These are phyloP conservation scores for Bocquillonia castaneifolia DNA, from an alignment of 441 rosid species.

Conservation along the genomic window DNA sequence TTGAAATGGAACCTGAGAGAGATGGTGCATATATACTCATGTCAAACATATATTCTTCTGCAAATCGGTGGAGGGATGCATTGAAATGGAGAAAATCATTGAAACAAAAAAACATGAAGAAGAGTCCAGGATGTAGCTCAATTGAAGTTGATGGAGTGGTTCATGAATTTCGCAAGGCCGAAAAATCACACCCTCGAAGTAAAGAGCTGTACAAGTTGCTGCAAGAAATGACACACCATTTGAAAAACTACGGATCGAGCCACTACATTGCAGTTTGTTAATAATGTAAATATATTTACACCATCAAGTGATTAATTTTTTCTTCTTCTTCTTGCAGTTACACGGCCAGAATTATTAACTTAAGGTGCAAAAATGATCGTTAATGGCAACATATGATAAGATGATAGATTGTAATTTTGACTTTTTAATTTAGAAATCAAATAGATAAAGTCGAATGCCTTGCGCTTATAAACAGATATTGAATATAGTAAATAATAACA, in stretches of 20 bases:
- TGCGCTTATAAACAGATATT: too few species aligned
- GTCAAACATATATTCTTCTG: conserved; percentile 17
- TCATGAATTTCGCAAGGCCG: conserved; percentile 15
- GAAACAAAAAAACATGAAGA: conserved; percentile 8
- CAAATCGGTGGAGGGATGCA: conserved; percentile 17
- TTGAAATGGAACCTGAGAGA: conserved; percentile 2
- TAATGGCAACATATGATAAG: too few species aligned
- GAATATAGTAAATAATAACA: too few species aligned
- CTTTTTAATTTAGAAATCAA: too few species aligned
- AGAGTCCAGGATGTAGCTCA: conserved; percentile 19
- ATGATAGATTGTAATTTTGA: too few species aligned
- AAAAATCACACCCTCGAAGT: conserved; percentile 14
- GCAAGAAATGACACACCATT: conserved; percentile 3
- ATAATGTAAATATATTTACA: too few species aligned
- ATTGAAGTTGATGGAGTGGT: conserved; percentile 8
- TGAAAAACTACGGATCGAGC: conserved; percentile 11
- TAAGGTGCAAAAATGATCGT: too few species aligned
- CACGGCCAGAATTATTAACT: too few species aligned
- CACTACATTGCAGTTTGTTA: background rate
- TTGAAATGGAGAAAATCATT: conserved; percentile 15
- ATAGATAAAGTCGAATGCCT: too few species aligned
- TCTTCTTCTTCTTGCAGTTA: too few species aligned
- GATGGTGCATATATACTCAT: conserved; percentile 15
- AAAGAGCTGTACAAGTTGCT: background rate
- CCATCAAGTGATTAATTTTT: too few species aligned